Evolutionary conservation across 1,139 yeast genomes (phyloP).

Genomic region (Protomyces inouyei): DNA sequence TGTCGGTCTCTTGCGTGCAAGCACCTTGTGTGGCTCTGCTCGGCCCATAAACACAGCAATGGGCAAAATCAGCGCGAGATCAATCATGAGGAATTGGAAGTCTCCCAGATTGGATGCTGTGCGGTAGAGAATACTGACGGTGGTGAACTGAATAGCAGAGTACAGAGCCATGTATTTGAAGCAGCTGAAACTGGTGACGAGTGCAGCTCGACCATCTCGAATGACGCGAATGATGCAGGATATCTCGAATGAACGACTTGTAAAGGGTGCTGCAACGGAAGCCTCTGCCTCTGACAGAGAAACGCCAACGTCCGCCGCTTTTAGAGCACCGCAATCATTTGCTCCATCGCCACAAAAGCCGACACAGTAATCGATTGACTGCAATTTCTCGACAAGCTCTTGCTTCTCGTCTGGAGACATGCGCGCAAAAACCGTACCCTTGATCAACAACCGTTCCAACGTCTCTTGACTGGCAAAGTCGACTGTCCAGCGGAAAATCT

Average conservation of each 20-base stretch:
- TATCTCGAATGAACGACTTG: constrained; percentile 81
- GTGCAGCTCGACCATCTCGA: constrained; percentile 87
- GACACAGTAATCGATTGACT: constrained; percentile 78
- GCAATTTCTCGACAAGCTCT: constrained; percentile 84
- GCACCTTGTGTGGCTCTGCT: constrained; percentile 68
- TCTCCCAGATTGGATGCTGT: constrained; percentile 95
- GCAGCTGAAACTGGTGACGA: constrained; percentile 92
- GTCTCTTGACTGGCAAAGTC: constrained; percentile 39
- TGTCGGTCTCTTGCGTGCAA: constrained; percentile 75
- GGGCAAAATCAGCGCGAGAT: constrained; percentile 80
- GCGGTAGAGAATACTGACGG: constrained; percentile 77
- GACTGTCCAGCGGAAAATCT: constrained; percentile 74
- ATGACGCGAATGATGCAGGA: constrained; percentile 89
- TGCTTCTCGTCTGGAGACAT: constrained; percentile 99
- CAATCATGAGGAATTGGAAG: constrained; percentile 91
- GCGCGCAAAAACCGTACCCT: constrained; percentile 78
- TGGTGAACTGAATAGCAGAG: constrained; percentile 89
- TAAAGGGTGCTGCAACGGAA: constrained; percentile 96
- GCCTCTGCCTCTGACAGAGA: constrained; percentile 97
- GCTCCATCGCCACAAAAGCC: constrained; percentile 96
- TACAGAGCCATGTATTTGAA: constrained; percentile 96
- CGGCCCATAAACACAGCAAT: constrained; percentile 95
- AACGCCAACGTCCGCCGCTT: constrained; percentile 95
- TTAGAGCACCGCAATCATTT: constrained; percentile 93
- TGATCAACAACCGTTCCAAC: constrained; percentile 60